Conservation (phyloP, 176 grass and related monocot species). For the Avena insularis region DNA sequence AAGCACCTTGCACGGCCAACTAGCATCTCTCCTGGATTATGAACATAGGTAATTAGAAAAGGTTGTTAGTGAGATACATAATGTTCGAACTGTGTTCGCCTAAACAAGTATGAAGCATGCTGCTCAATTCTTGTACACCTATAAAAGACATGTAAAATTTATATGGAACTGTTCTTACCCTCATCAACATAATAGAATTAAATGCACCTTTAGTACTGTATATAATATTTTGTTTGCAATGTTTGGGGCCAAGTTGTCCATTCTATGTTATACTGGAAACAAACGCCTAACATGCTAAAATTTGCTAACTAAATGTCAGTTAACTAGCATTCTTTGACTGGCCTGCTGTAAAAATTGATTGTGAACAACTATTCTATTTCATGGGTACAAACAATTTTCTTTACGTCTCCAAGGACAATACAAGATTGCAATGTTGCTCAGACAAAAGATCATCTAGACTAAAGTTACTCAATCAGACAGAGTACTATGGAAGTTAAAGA, state of each 20-base stretch:
- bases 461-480: background rate
- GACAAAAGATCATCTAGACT: background rate
- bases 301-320: background rate
- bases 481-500: background rate
- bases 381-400: background rate
- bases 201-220: background rate
- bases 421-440: background rate
- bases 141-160: background rate
- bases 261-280: background rate
- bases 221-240: background rate
- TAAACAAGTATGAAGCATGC: too few species aligned
- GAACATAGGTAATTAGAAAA: background rate
- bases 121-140: background rate
- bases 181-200: background rate
- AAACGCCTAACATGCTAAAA: background rate
- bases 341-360: background rate
- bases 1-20: conserved; percentile 85
- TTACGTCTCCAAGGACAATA: background rate
- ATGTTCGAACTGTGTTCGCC: too few species aligned
- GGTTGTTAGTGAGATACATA: background rate
- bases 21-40: conserved; percentile 87
- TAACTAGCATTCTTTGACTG: background rate
- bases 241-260: background rate
- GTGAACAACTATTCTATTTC: background rate
- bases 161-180: background rate